Evolutionary conservation across 164 flowering plant species (phyloP).

Genomic region (Piper betle): DNA sequence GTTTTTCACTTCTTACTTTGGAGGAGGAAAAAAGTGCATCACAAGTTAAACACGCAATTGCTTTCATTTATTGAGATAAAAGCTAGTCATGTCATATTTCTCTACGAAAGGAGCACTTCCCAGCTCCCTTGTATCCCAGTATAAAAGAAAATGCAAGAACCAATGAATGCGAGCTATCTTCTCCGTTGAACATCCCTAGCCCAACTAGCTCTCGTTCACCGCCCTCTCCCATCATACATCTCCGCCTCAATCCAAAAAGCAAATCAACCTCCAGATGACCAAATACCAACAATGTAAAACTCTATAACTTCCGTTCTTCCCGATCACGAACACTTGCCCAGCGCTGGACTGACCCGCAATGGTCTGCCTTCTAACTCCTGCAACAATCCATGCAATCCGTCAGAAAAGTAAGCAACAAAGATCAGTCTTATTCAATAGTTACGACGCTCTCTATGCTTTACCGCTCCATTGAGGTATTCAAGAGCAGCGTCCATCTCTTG

Average conservation of each 20-base stretch:
- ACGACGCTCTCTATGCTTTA: slow-evolving; percentile 10
- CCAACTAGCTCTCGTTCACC: no score
- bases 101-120: not conserved
- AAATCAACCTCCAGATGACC: not conserved
- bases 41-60: not conserved
- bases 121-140: not conserved
- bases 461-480: slow-evolving; percentile 65
- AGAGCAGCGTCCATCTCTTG: slow-evolving; percentile 83
- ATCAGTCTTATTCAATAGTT: not conserved
- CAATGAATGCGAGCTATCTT: not conserved
- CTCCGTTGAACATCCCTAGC: no score
- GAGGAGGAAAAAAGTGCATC: no score
- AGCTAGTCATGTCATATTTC: not conserved
- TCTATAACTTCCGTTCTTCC: not conserved
- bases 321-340: slow-evolving; percentile 35
- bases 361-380: slow-evolving; percentile 79
- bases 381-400: no score
- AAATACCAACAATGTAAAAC: not conserved
- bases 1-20: no score
- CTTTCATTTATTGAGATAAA: no score
- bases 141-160: not conserved
- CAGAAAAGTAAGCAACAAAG: not conserved
- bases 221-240: no score
- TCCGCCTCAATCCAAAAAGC: not conserved
- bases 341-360: slow-evolving; percentile 60